Base-by-base conservation (phyloP, 2,329 filamentous ascomycete genomes). In the Fusarium sambucinum region DNA sequence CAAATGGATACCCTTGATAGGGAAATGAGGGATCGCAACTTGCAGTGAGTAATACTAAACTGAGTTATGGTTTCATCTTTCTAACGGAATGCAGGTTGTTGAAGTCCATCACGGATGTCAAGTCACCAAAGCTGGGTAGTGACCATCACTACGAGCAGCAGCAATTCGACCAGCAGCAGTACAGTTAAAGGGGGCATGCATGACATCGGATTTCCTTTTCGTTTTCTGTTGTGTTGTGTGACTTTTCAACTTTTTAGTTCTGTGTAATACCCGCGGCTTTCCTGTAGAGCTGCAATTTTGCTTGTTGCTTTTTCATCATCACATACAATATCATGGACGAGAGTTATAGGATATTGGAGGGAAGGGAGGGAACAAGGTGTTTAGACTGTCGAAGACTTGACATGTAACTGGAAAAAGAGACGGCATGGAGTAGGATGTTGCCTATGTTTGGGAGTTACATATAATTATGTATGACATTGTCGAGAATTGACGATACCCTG, bases 21-120 rank as follows among this genome's bases (percentile, higher is more conserved):
- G 62, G 85, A 87, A 71, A 85, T 87, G 82, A 82, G 82, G 75
- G 82, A 85, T 63, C 83, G 84, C 54, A 87, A 87, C 74, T 77
- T 85, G 71, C 81, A 80, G 79, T 81, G 56, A 74, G 79, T 66
- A 77, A 79, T 69, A 54, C 3, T 16, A 13, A n/a, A 55, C 13
- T n/a, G 7, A 5, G 14, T 8, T 32, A 8, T 11, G 8, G 13
- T 6, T 10, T 23, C 8, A 27, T 11, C 11, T 3, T n/a, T 10
- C 64, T 73, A 54, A 74, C 59, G 6, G 3, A 6, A 23, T 6
- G 5, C 29, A 75, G 73, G 55, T 59, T 73, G 46, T 40, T 75
- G 61, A 73, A 74, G 59, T 75, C 73, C 23, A 73, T 75, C 50
- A 75, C 73, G 38, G 68, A 74, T 42, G 63, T 72, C 50, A 73